A percentile compares a stretch with the other conserved stretches of the same genome.
Conservation (phyloP, 148 eudicot genomes). For the Nepenthes mirabilis region DNA sequence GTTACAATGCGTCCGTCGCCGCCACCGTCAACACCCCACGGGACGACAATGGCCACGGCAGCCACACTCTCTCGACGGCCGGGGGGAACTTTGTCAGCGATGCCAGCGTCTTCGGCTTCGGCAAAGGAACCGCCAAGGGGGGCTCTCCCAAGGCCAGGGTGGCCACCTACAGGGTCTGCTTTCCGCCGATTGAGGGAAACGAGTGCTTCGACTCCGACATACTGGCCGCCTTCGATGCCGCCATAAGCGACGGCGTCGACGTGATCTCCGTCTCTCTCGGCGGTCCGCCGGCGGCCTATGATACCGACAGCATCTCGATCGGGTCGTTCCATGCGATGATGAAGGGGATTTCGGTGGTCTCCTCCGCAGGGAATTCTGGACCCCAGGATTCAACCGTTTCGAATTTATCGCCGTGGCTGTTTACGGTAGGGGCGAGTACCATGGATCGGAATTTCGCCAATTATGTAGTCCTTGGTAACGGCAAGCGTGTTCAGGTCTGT, state of each 20-base stretch:
- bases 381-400: slow-evolving; percentile 46
- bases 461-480: slow-evolving; percentile 42
- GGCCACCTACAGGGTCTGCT: slow-evolving; percentile 77
- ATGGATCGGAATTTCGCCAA: slow-evolving; percentile 73
- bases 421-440: slow-evolving; percentile 90
- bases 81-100: slow-evolving; percentile 55
- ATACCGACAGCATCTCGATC: slow-evolving; percentile 62
- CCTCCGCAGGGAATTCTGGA: slow-evolving; percentile 88
- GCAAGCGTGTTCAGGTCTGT: slow-evolving; percentile 36
- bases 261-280: slow-evolving; percentile 85
- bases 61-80: slow-evolving; percentile 89
- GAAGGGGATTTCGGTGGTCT: slow-evolving; percentile 52
- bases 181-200: slow-evolving; percentile 51
- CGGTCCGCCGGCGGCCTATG: slow-evolving; percentile 31
- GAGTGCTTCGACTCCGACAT: slow-evolving; percentile 86
- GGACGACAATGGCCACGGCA: slow-evolving; percentile 75
- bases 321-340: slow-evolving; percentile 77
- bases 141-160: slow-evolving; percentile 86
- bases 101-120: slow-evolving; percentile 63
- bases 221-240: slow-evolving; percentile 77
- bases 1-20: slow-evolving; percentile 30
- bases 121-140: slow-evolving; percentile 75
- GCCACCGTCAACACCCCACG: slow-evolving; percentile 40
- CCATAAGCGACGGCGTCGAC: slow-evolving; percentile 74
- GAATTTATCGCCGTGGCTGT: slow-evolving; percentile 67